Conservation (phyloP, 345 rosid species). For the Bruguiera gymnorhiza region DNA sequence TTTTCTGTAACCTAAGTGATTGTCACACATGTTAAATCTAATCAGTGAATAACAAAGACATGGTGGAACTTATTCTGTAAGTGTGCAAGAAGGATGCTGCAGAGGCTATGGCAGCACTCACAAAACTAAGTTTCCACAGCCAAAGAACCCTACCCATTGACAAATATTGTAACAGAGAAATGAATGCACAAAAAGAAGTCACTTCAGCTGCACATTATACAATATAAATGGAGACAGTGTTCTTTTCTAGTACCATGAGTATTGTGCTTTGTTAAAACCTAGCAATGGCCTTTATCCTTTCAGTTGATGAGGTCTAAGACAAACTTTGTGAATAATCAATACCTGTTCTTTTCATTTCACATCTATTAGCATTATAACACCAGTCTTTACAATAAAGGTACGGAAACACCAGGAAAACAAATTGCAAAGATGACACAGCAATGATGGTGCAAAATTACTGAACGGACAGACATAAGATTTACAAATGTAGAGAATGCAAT, state of each 20-base stretch:
- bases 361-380: neutral
- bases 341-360: neutral
- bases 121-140: neutral
- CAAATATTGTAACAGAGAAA: neutral
- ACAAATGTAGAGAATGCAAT: neutral
- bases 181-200: neutral
- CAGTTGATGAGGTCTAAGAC: neutral
- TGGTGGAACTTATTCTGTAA: neutral
- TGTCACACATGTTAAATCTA: conserved; percentile 9
- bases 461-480: neutral
- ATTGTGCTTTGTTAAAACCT: neutral
- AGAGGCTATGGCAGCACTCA: too few species aligned
- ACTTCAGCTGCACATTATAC: neutral
- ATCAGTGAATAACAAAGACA: neutral
- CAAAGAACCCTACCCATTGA: neutral
- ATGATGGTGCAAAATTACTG: neutral
- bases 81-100: neutral
- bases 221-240: neutral
- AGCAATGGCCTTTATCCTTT: neutral
- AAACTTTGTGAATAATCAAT: neutral
- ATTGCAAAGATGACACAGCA: neutral
- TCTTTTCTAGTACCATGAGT: neutral
- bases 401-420: neutral
- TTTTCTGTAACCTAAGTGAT: conserved; percentile 65
- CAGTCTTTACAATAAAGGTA: neutral